Evolutionary conservation across 2,329 filamentous ascomycete species (phyloP), one percentile per base, ranked within the genome.

Genomic region (Lachnellula cervina): DNA sequence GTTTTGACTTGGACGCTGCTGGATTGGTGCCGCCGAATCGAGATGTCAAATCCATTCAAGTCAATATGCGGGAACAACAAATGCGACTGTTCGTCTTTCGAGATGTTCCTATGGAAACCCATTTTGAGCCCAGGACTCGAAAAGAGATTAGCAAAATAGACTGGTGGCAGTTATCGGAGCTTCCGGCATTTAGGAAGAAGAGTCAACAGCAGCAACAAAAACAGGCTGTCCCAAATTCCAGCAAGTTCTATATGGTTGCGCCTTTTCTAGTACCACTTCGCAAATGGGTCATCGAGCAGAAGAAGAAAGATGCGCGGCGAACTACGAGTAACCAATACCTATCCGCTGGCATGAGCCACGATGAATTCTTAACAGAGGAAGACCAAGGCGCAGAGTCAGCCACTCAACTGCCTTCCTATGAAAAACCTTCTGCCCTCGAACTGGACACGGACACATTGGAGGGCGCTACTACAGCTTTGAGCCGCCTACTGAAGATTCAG

Each of bases 131-230:
- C 4, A 86, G 86, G 64, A 97, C 94, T 5, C 81, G 95, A 54
- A 97, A 97, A 72, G 95, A 99, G 72, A 99, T 99, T 68, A 96
- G 93, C 73, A 95, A 90, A 73, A 96, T 99, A 57, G 79, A 90
- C 69, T 99, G 94, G 94, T 97, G 95, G 74, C 90, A 86, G 64
- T 77, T 99, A 42, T 88, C 88, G 0, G 91, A 97, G 58, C 80
- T 99, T 25, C 93, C 94, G 0, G 90, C 89, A 0, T 85, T 90
- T 65, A 84, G 79, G 63, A 91, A 87, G 68, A 71, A 71, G 48
- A 76, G 76, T 13, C 78, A 84, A n/a, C 79, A 83, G 46, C 80
- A 86, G 50, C 74, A 72, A 14, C 71, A 71, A 14, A 77, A 80
- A 37, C 78, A 81, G 13, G 73, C 82, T 19, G 42, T 13, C 74